Percentiles rank a stretch among this genome's conserved stretches.
These are phyloP conservation scores for Tulasnella sp. DNA, from an alignment of 768 basidiomycete species.

Conservation along the genomic window DNA sequence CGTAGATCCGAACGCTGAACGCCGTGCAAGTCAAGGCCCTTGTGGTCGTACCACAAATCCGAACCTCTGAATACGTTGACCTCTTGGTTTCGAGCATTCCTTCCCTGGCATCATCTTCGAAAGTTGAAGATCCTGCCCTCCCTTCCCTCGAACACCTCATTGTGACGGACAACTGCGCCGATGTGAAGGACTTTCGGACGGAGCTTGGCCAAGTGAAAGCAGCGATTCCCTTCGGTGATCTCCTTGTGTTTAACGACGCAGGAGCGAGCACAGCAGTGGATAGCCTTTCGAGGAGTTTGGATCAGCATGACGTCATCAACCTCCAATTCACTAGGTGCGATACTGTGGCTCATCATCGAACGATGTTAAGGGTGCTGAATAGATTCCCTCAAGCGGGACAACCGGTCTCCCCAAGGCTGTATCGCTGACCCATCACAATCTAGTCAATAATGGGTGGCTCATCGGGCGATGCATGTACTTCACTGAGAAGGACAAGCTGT, in stretches of 20 bases:
- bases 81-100: slow-evolving; percentile 64
- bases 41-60: slow-evolving; percentile 70
- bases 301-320: slow-evolving; percentile 75
- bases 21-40: slow-evolving; percentile 70
- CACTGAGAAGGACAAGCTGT: slow-evolving; percentile 66
- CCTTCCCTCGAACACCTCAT: slow-evolving; percentile 67
- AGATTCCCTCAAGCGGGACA: slow-evolving; percentile 61
- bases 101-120: slow-evolving; percentile 57
- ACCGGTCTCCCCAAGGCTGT: slow-evolving; percentile 83
- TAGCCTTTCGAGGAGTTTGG: slow-evolving; percentile 49
- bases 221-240: slow-evolving; percentile 71
- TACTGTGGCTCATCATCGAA: not conserved
- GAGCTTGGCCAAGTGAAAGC: slow-evolving; percentile 52
- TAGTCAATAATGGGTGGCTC: slow-evolving; percentile 75
- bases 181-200: slow-evolving; percentile 47
- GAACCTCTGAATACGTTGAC: slow-evolving; percentile 64
- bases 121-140: slow-evolving; percentile 59
- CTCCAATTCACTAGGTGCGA: slow-evolving; percentile 81
- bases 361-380: slow-evolving; percentile 16
- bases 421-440: slow-evolving; percentile 76
- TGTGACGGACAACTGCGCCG: slow-evolving; percentile 63
- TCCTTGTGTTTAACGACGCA: slow-evolving; percentile 68
- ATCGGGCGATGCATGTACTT: slow-evolving; percentile 75
- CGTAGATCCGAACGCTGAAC: slow-evolving; percentile 62
- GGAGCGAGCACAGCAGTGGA: slow-evolving; percentile 50